These are phyloP conservation scores for Nigrospora oryzae DNA, from an alignment of 2,329 filamentous ascomycete genomes.

Conservation along the genomic window DNA sequence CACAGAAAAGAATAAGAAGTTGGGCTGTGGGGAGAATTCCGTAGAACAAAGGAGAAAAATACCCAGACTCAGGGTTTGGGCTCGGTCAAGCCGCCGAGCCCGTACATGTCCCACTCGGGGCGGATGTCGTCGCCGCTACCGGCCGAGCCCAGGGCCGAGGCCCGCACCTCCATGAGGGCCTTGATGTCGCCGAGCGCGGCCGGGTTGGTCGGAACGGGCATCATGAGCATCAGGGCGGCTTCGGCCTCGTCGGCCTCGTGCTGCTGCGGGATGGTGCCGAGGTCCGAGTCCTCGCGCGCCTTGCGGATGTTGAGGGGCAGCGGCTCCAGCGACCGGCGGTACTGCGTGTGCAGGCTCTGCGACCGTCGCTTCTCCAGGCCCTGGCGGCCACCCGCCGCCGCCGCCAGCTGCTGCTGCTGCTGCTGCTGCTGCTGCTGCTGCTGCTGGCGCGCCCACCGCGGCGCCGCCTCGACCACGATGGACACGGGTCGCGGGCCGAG, in stretches of 20 bases:
- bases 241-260: slow-evolving; percentile 7
- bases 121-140: slow-evolving; percentile 1
- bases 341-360: neutral
- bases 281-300: neutral
- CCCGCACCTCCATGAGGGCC: slow-evolving; percentile 1
- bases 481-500: too few species aligned
- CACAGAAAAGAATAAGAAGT: too few species aligned
- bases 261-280: slow-evolving; percentile 3
- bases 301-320: slow-evolving; percentile 10
- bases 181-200: slow-evolving; percentile 4
- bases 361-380: slow-evolving; percentile 3
- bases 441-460: too few species aligned
- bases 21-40: too few species aligned
- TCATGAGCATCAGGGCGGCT: neutral
- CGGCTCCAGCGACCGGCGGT: slow-evolving; percentile 5
- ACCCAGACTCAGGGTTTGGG: slow-evolving; percentile 7
- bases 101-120: slow-evolving; percentile 37
- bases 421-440: too few species aligned
- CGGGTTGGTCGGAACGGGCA: neutral
- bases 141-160: neutral
- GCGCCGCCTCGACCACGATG: too few species aligned
- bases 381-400: neutral
- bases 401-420: too few species aligned
- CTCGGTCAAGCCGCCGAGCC: slow-evolving; percentile 33
- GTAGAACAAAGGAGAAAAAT: too few species aligned